A percentile compares a stretch with the other conserved stretches of the same genome.
phyloP scores from a whole-genome alignment of 345 rosid species.

The Arabidopsis arenosa region DNA sequence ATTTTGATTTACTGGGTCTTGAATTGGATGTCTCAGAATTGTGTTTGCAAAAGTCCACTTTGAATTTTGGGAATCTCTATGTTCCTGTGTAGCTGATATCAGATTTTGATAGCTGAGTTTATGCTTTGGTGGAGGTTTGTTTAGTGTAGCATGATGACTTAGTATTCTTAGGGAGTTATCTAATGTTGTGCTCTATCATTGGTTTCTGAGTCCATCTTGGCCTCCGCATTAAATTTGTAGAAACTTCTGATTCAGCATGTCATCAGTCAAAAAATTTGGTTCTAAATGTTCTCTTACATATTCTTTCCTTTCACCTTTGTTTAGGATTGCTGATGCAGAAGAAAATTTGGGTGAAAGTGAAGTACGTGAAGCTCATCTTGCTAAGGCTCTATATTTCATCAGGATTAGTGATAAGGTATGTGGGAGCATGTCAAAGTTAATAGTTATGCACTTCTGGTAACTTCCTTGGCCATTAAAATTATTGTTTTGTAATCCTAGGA shows the following conservation, averaged over 20 bases:
- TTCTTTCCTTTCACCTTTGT: conserved; percentile 18
- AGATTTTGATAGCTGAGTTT: conserved; percentile 5
- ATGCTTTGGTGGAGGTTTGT: neutral
- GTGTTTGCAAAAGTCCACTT: neutral
- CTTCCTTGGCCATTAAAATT: conserved; percentile 16
- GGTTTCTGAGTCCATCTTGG: neutral
- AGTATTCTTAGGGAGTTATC: neutral
- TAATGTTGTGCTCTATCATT: neutral
- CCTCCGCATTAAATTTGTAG: neutral
- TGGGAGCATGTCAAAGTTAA: conserved; percentile 3
- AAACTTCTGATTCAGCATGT: neutral
- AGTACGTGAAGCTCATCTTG: conserved; percentile 98
- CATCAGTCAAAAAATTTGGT: neutral
- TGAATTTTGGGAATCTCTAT: neutral
- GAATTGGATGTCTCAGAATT: neutral
- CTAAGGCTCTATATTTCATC: conserved; percentile 86
- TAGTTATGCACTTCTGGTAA: conserved; percentile 18
- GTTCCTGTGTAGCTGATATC: conserved; percentile 15
- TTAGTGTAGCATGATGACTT: conserved; percentile 13
- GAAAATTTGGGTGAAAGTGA: conserved; percentile 98
- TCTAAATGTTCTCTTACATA: neutral
- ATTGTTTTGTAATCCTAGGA: conserved; percentile 54
- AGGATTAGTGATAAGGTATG: conserved; percentile 87
- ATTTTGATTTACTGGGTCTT: conserved; percentile 3
- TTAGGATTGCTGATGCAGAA: conserved; percentile 97